Percentiles rank a stretch among this genome's conserved stretches.
These are phyloP conservation scores for Mucor plumbeus DNA, from an alignment of 371 early-diverging fungal genomes.

Conservation along the genomic window DNA sequence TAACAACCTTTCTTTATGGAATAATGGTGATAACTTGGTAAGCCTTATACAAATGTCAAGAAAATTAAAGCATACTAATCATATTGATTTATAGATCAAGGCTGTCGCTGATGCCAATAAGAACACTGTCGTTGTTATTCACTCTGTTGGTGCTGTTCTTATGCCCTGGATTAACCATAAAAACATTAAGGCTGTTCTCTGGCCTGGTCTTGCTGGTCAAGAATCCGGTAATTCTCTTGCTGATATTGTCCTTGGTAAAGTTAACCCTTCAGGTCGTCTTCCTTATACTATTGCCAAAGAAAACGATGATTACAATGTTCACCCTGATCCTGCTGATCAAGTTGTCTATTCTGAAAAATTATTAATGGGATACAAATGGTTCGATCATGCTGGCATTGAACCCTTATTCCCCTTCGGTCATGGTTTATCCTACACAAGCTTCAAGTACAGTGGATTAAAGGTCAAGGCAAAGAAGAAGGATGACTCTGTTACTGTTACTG, in stretches of 20 bases:
- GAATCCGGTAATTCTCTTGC: slow-evolving; percentile 68
- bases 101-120: slow-evolving; percentile 56
- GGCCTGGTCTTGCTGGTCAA: slow-evolving; percentile 59
- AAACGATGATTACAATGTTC: slow-evolving; percentile 41
- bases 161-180: slow-evolving; percentile 66
- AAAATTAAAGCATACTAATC: neutral
- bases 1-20: slow-evolving; percentile 61
- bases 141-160: slow-evolving; percentile 63
- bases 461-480: slow-evolving; percentile 10
- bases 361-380: slow-evolving; percentile 62
- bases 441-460: slow-evolving; percentile 47
- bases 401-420: slow-evolving; percentile 65
- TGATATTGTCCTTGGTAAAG: slow-evolving; percentile 62
- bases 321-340: neutral
- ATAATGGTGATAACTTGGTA: slow-evolving; percentile 64
- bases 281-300: slow-evolving; percentile 62
- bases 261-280: slow-evolving; percentile 65
- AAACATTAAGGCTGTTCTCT: slow-evolving; percentile 60
- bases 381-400: slow-evolving; percentile 49
- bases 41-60: neutral
- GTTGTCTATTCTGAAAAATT: slow-evolving; percentile 58
- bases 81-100: slow-evolving; percentile 38
- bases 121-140: slow-evolving; percentile 65
- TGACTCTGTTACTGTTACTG: slow-evolving; percentile 17
- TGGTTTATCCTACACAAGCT: slow-evolving; percentile 68